Evolutionary conservation across 805 yeast species (phyloP), one percentile per base, ranked within the genome.

Genomic region (Yamadazyma takamatsuzukensis): DNA sequence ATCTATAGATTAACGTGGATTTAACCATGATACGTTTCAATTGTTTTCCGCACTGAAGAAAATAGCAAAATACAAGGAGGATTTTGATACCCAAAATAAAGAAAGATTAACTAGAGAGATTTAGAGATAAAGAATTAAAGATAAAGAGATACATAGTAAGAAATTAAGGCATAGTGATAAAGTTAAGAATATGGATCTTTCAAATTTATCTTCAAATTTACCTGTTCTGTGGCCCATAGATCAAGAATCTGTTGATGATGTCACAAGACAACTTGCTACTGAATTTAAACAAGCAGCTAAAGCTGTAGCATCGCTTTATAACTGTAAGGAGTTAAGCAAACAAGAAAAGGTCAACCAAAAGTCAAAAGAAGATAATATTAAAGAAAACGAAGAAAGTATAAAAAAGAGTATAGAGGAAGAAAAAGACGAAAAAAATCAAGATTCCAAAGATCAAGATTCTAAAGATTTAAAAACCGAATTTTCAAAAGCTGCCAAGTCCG

Each of bases 201-300:
- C 84, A 2, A 79, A 78, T 40, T 49, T 80, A 26, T 74, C 82
- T 2, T 58, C 65, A 6, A 64, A 69, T 31, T 56, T 80, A 14
- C 86, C 85, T 1, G 63, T 73, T 2, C 65, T 80, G 0, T 59
- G 51, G 21, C 72, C 77, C 3, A 60, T 74, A 8, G 65, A 62
- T 25, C 72, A 71, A 21, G 64, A 64, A 6, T 58, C 76, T n/a
- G 52, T 76, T 1, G 54, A 58, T 17, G 72, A 68, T 18, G 56
- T 79, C 28, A 73, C 69, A 38, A 59, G 56, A 26, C 82, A 80
- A 28, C 61, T 82, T 18, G 68, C 78, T 0, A 56, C 61, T n/a
- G 82, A 80, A 48, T 82, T 81, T 58, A 80, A 77, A 52, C 68
- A 67, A 34, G 88, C 88, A 5, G 88, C 88, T 17, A 72, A 79